A percentile compares a stretch with the other conserved stretches of the same genome.
Evolutionary conservation across 495 filamentous ascomycete genomes (phyloP).

Genomic region (Aspergillus steynii): DNA sequence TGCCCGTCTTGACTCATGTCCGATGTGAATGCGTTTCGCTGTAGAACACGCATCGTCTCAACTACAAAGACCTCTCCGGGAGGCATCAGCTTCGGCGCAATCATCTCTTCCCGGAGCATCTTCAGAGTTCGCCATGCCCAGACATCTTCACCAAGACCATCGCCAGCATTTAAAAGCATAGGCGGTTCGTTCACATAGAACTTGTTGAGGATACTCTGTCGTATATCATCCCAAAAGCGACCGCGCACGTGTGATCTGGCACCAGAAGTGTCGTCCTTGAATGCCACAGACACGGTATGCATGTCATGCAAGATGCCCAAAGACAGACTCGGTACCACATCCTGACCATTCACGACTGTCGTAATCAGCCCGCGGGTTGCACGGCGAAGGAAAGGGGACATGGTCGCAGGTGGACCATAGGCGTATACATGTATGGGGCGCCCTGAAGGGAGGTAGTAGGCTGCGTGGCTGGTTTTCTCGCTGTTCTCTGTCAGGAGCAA

Average conservation of each 20-base stretch:
- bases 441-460: slow-evolving; percentile 59
- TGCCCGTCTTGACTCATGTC: slow-evolving; percentile 31
- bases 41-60: slow-evolving; percentile 60
- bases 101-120: slow-evolving; percentile 66
- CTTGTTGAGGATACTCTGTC: slow-evolving; percentile 45
- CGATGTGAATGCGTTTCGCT: slow-evolving; percentile 56
- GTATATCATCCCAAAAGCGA: slow-evolving; percentile 65
- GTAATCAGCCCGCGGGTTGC: slow-evolving; percentile 76
- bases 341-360: slow-evolving; percentile 69
- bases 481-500: slow-evolving; percentile 34
- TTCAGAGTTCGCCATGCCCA: slow-evolving; percentile 73
- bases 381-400: slow-evolving; percentile 70
- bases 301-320: slow-evolving; percentile 76
- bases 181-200: slow-evolving; percentile 49
- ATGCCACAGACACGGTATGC: slow-evolving; percentile 67
- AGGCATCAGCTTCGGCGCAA: slow-evolving; percentile 67
- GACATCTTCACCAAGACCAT: slow-evolving; percentile 60
- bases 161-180: slow-evolving; percentile 42
- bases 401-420: slow-evolving; percentile 72
- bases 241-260: slow-evolving; percentile 65
- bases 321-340: slow-evolving; percentile 72
- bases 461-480: slow-evolving; percentile 19
- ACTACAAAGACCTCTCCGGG: slow-evolving; percentile 77
- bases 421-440: slow-evolving; percentile 78
- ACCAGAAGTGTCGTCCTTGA: slow-evolving; percentile 67